Percentiles rank a stretch among this genome's conserved stretches.
Evolutionary conservation across 2,329 filamentous ascomycete species (phyloP).

Genomic region (Nannizziopsis barbatae): DNA sequence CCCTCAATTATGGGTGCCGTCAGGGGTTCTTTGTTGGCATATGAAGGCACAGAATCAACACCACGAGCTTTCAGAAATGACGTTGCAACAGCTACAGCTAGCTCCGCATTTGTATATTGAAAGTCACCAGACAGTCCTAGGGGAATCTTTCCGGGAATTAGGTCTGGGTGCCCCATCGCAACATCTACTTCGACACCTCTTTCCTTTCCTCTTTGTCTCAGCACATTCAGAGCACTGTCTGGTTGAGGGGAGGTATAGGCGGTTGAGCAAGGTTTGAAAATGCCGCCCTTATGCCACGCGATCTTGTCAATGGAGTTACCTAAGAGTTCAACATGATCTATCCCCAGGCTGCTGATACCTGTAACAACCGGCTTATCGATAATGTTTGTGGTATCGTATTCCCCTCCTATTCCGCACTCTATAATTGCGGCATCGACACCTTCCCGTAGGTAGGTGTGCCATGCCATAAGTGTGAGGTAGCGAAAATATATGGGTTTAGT

Average conservation of each 20-base stretch:
- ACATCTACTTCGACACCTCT: constrained; percentile 40
- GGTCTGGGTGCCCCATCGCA: constrained; percentile 39
- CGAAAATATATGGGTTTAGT: constrained; percentile 87
- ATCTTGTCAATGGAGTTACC: constrained; percentile 70
- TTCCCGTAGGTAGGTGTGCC: constrained; percentile 69
- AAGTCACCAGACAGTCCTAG: constrained; percentile 52
- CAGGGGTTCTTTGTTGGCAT: constrained; percentile 36
- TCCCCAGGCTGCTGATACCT: constrained; percentile 68
- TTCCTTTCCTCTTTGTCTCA: constrained; percentile 45
- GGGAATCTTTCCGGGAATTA: constrained; percentile 36
- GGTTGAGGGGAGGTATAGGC: constrained; percentile 54
- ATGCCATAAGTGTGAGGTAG: constrained; percentile 76
- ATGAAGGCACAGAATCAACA: constrained; percentile 27
- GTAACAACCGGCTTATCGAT: constrained; percentile 57
- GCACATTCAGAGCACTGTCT: constrained; percentile 43
- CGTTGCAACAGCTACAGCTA: constrained; percentile 43
- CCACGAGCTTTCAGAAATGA: constrained; percentile 32
- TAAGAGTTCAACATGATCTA: constrained; percentile 74
- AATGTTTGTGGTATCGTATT: constrained; percentile 87
- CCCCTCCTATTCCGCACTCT: constrained; percentile 88
- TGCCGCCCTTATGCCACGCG: constrained; percentile 84
- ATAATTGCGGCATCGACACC: constrained; percentile 69
- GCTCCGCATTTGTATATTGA: constrained; percentile 51
- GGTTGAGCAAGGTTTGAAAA: constrained; percentile 58
- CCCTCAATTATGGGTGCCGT: constrained; percentile 54